phyloP scores from a whole-genome alignment of 345 rosid genomes.

The sweet orange (Citrus sinensis) region DNA sequence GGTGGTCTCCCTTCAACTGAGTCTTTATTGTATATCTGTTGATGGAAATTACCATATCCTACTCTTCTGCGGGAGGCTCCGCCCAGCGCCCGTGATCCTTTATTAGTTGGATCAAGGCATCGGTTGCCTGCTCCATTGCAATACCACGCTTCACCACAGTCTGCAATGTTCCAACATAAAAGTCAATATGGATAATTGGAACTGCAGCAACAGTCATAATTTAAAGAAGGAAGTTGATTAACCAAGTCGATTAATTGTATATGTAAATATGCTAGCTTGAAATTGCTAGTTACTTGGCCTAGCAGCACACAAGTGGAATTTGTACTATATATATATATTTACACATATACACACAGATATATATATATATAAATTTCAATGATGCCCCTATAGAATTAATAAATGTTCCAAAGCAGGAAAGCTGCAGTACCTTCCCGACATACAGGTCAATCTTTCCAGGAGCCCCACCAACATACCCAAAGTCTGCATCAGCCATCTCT shows the following conservation, averaged over 20 bases:
- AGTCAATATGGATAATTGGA: neutral
- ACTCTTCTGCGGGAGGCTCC: slow-evolving; percentile 68
- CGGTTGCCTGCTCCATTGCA: slow-evolving; percentile 79
- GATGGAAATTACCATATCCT: neutral
- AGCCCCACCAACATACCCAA: slow-evolving; percentile 94
- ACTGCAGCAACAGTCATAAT: neutral
- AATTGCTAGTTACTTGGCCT: neutral
- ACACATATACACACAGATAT: neutral
- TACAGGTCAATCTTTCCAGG: slow-evolving; percentile 97
- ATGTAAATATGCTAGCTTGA: neutral
- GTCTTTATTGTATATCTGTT: neutral
- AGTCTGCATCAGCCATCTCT: slow-evolving; percentile 99
- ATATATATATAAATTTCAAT: neutral
- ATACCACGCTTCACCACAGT: slow-evolving; percentile 95
- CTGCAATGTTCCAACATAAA: slow-evolving; percentile 35
- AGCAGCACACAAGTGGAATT: neutral
- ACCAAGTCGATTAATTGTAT: neutral
- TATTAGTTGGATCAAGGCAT: slow-evolving; percentile 84
- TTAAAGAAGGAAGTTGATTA: neutral
- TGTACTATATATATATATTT: too few relatives aligned
- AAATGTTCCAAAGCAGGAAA: slow-evolving; percentile 1
- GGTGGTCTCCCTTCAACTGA: neutral
- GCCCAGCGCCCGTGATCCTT: slow-evolving; percentile 97
- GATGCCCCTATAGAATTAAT: neutral
- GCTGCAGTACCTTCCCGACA: slow-evolving; percentile 78